Evolutionary conservation across 352 stramenopile species (phyloP).

Genomic region (Pythium brassicae): DNA sequence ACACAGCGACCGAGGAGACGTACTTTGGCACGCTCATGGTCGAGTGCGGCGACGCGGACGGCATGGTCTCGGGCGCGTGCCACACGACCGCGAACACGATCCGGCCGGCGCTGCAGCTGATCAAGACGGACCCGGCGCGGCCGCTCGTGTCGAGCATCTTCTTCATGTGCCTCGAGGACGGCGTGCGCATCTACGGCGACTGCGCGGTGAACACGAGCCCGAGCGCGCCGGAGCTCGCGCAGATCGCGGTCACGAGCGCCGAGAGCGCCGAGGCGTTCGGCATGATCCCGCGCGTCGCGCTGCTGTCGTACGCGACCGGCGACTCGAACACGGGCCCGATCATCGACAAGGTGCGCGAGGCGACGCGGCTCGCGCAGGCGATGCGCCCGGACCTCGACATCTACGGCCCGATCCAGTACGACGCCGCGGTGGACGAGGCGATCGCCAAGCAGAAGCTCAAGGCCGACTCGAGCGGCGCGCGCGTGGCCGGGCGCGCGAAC

Average conservation of each 20-base stretch:
- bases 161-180: constrained; percentile 84
- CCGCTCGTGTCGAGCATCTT: constrained; percentile 81
- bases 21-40: constrained; percentile 88
- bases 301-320: constrained; percentile 82
- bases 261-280: constrained; percentile 75
- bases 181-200: constrained; percentile 81
- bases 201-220: constrained; percentile 85
- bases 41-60: constrained; percentile 69
- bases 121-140: constrained; percentile 71
- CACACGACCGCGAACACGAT: constrained; percentile 89
- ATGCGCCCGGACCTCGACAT: constrained; percentile 74
- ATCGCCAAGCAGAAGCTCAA: constrained; percentile 84
- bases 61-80: constrained; percentile 81
- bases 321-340: constrained; percentile 75
- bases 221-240: constrained; percentile 61
- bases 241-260: constrained; percentile 77
- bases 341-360: constrained; percentile 84
- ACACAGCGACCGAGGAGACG: constrained; percentile 64
- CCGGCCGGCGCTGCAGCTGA: constrained; percentile 80
- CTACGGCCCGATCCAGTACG: constrained; percentile 86
- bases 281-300: constrained; percentile 74
- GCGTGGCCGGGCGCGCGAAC: constrained; percentile 77
- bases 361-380: constrained; percentile 59
- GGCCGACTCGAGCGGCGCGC: constrained; percentile 43
- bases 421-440: constrained; percentile 68